Percentiles rank a stretch among this genome's conserved stretches.
Conservation (phyloP, 2,329 filamentous ascomycete species). For the Penicillium sumatraense region DNA sequence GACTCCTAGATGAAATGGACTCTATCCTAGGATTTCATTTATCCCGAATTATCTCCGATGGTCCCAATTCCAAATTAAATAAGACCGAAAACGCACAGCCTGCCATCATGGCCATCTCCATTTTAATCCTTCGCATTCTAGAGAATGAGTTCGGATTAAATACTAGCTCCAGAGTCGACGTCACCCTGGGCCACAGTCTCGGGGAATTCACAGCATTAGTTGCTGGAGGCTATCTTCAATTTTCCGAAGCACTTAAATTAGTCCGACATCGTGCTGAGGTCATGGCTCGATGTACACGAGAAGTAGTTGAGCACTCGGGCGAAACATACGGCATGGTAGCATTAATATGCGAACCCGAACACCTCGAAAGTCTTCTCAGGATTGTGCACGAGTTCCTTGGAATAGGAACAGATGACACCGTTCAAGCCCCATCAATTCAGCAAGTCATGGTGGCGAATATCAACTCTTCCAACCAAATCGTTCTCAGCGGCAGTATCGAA, state of each 20-base stretch:
- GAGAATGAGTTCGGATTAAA: slow-evolving; percentile 84
- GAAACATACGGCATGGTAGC: slow-evolving; percentile 95
- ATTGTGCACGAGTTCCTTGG: slow-evolving; percentile 81
- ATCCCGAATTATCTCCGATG: slow-evolving; percentile 76
- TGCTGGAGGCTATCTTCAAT: slow-evolving; percentile 77
- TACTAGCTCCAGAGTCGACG: slow-evolving; percentile 71
- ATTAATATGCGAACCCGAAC: slow-evolving; percentile 81
- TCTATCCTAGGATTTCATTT: slow-evolving; percentile 73
- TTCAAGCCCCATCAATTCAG: slow-evolving; percentile 73
- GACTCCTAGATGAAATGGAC: slow-evolving; percentile 87
- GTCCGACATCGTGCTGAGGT: slow-evolving; percentile 78
- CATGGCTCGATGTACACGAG: slow-evolving; percentile 77
- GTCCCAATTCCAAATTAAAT: slow-evolving; percentile 77
- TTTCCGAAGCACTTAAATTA: slow-evolving; percentile 76
- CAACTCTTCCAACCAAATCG: slow-evolving; percentile 96
- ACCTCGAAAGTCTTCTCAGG: slow-evolving; percentile 70
- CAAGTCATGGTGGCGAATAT: slow-evolving; percentile 92
- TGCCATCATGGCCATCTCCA: slow-evolving; percentile 92
- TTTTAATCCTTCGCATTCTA: slow-evolving; percentile 85
- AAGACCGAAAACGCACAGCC: slow-evolving; percentile 88
- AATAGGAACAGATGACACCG: slow-evolving; percentile 68
- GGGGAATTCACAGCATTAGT: slow-evolving; percentile 93
- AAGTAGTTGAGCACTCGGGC: slow-evolving; percentile 68
- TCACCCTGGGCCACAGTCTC: slow-evolving; percentile 86
- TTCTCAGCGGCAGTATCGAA: slow-evolving; percentile 84